Evolutionary conservation across 2,329 filamentous ascomycete genomes (phyloP).

Genomic region (Colletotrichum chrysophilum): DNA sequence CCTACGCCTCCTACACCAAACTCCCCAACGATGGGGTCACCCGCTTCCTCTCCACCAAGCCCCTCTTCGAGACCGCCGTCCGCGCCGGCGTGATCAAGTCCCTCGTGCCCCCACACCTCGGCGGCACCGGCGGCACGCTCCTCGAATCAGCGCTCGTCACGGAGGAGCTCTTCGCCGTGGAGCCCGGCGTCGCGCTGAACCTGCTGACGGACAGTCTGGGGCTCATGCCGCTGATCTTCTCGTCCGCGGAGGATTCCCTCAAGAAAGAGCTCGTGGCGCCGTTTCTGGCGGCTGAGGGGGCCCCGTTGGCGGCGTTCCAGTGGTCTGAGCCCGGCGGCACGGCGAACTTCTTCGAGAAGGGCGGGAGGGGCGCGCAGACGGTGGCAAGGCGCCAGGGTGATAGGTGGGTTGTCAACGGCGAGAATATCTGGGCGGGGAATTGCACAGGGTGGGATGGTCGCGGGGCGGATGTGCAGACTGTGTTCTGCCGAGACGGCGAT

Average conservation of each 20-base stretch:
- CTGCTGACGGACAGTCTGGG: constrained; percentile 58
- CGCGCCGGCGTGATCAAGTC: constrained; percentile 39
- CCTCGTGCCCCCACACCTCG: constrained; percentile 48
- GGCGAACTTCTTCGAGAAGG: constrained; percentile 57
- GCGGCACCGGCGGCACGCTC: constrained; percentile 49
- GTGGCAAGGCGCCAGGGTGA: constrained; percentile 48
- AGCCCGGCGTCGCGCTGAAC: constrained; percentile 53
- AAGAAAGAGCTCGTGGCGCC: constrained; percentile 50
- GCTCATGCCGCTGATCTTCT: constrained; percentile 54
- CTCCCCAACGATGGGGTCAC: background rate
- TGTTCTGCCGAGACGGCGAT: constrained; percentile 51
- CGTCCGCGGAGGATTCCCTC: constrained; percentile 36
- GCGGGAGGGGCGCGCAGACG: constrained; percentile 51
- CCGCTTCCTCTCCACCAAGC: background rate
- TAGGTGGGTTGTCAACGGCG: constrained; percentile 57
- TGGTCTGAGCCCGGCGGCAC: constrained; percentile 57
- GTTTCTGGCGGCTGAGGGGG: constrained; percentile 48
- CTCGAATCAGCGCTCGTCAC: constrained; percentile 55
- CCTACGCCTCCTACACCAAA: background rate
- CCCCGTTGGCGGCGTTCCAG: constrained; percentile 54
- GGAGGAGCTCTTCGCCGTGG: constrained; percentile 58
- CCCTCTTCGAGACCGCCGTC: background rate
- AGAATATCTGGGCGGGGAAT: constrained; percentile 64
- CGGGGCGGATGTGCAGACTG: constrained; percentile 56
- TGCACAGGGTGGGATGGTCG: constrained; percentile 56